These are phyloP conservation scores for Alternaria metachromatica DNA, from an alignment of 2,329 filamentous ascomycete genomes.

Conservation along the genomic window DNA sequence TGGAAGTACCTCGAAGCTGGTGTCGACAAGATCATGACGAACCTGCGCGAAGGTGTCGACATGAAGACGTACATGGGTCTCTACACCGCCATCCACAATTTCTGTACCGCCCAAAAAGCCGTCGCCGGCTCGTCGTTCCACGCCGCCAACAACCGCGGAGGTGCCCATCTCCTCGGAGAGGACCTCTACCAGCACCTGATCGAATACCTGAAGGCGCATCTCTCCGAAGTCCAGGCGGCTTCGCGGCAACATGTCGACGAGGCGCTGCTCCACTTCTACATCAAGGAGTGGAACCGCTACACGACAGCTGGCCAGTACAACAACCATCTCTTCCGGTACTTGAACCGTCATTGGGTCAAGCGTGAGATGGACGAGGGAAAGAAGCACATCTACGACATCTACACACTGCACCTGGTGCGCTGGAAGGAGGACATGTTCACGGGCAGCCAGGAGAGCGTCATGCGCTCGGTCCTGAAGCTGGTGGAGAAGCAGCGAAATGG, in stretches of 20 bases:
- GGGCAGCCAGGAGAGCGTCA: slow-evolving; percentile 83
- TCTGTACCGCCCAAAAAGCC: slow-evolving; percentile 97
- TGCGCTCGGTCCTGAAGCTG: slow-evolving; percentile 91
- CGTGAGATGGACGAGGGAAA: slow-evolving; percentile 98
- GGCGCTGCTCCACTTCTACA: slow-evolving; percentile 89
- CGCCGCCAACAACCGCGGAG: slow-evolving; percentile 71
- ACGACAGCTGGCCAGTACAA: slow-evolving; percentile 96
- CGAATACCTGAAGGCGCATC: slow-evolving; percentile 79
- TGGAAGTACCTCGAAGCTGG: slow-evolving; percentile 90
- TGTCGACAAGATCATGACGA: slow-evolving; percentile 91
- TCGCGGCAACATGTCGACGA: slow-evolving; percentile 87
- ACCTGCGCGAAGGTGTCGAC: slow-evolving; percentile 89
- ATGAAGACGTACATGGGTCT: slow-evolving; percentile 98
- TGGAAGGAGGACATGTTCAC: slow-evolving; percentile 94
- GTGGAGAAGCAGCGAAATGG: slow-evolving; percentile 97
- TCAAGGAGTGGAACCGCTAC: slow-evolving; percentile 94
- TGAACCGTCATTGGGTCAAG: slow-evolving; percentile 99
- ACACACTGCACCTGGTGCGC: slow-evolving; percentile 92
- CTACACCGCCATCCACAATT: slow-evolving; percentile 98
- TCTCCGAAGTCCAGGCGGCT: slow-evolving; percentile 71
- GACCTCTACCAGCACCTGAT: slow-evolving; percentile 94
- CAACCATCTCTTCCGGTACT: slow-evolving; percentile 93
- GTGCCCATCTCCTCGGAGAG: slow-evolving; percentile 93
- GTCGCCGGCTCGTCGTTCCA: slow-evolving; percentile 63
- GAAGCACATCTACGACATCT: slow-evolving; percentile 97